Evolutionary conservation across 2,329 filamentous ascomycete species (phyloP), one percentile per base, ranked within the genome.

Genomic region (Fusarium poae): DNA sequence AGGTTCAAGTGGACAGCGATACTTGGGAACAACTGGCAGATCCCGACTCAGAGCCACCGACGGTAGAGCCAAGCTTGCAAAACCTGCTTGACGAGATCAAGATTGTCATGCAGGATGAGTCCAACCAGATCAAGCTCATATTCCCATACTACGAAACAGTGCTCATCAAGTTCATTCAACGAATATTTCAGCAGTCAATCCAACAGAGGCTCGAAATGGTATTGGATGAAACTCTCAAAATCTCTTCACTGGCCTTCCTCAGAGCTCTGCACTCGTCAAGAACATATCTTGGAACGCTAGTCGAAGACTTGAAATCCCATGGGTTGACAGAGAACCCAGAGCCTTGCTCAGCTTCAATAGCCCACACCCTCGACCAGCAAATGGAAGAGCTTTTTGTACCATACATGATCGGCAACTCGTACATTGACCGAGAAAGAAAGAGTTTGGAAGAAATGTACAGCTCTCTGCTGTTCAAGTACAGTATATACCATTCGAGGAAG

Each of bases 81-180:
- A 95, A 93, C 7, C 84, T 99, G 27, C 85, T 98, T 34, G 95
- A 98, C 73, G 96, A 99, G 78, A 94, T 98, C 74, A 93, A 92
- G 78, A 91, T 97, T 45, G 93, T 97, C 45, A 94, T 98, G 80
- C 95, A 98, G 77, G 95, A 98, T 75, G 96, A 99, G 76, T 97
- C 95, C 12, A 92, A 93, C 71, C 97, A 97, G 78, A 98, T 99
- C 78, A 97, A 96, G 79, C 89, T 94, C 52, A 95, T 96, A 0
- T 99, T 99, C 76, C 96, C 96, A 1, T 97, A 94, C 78, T 95
- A 97, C 72, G 96, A 99, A 74, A 94, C 95, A 62, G 96, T 99
- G 2, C 83, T 99, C 51, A 90, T 90, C 68, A 95, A 95, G 73
- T 99, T 99, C 74, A 86, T 99, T 52, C 96, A 99, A 79, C 88